Conservation (phyloP, 140 eudicot genomes). For the Cichorium intybus region DNA sequence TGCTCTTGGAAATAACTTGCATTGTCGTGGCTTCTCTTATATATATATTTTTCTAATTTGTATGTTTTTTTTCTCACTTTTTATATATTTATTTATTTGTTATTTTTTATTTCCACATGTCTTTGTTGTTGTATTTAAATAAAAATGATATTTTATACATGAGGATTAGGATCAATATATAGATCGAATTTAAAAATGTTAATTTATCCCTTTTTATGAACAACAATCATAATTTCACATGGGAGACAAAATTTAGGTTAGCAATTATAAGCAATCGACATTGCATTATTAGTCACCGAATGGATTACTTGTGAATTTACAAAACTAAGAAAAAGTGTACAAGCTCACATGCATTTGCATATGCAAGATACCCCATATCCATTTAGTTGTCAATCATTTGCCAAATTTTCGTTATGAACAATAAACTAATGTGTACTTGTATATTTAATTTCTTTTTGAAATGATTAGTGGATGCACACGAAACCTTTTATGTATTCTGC, state of each 20-base stretch:
- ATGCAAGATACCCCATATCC: background rate
- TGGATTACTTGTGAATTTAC: background rate
- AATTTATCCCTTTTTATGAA: background rate
- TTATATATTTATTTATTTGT: slow-evolving; percentile 7
- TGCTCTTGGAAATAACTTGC: slow-evolving; percentile 31
- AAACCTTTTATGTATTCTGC: too few relatives aligned
- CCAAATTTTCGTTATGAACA: background rate
- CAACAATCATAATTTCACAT: slow-evolving; percentile 16
- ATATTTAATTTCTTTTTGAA: background rate
- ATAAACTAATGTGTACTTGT: background rate
- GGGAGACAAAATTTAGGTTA: slow-evolving; percentile 13
- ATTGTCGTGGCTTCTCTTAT: slow-evolving; percentile 10
- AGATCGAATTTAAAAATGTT: slow-evolving; percentile 4
- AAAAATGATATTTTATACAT: background rate
- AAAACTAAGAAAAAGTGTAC: background rate
- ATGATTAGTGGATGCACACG: too few relatives aligned
- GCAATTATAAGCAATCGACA: slow-evolving; percentile 30
- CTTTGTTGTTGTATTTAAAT: too few relatives aligned
- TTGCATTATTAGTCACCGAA: slow-evolving; percentile 24
- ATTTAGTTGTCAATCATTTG: slow-evolving; percentile 14
- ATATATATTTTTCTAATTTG: slow-evolving; percentile 13
- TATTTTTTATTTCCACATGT: background rate
- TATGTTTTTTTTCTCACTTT: background rate
- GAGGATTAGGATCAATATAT: slow-evolving; percentile 1
- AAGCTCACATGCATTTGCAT: slow-evolving; percentile 17